Percentiles rank a stretch among this genome's conserved stretches.
Evolutionary conservation across 1,284 basidiomycete genomes (phyloP).

Genomic region (Veloboletus limbatus): DNA sequence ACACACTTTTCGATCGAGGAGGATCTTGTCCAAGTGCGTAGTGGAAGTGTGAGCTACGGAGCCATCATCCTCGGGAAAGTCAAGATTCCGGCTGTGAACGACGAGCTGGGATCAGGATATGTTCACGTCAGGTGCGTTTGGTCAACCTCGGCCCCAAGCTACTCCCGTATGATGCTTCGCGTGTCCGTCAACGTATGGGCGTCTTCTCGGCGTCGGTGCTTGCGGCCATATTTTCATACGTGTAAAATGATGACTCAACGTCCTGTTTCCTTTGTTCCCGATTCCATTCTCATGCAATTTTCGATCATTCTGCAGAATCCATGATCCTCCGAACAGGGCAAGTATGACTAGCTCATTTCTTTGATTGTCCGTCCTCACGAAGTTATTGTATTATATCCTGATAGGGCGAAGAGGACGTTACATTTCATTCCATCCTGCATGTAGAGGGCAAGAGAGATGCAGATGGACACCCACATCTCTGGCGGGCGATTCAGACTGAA

Average conservation of each 20-base stretch:
- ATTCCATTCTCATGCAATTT: background rate
- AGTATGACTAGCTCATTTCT: constrained; percentile 18
- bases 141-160: background rate
- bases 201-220: constrained; percentile 4
- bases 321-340: constrained; percentile 72
- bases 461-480: constrained; percentile 54
- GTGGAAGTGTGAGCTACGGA: constrained; percentile 55
- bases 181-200: constrained; percentile 2
- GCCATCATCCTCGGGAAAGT: constrained; percentile 75
- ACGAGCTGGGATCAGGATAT: constrained; percentile 60
- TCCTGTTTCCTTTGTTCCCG: background rate
- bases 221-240: constrained; percentile 10
- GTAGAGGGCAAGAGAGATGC: constrained; percentile 54
- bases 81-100: constrained; percentile 61
- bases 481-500: constrained; percentile 59
- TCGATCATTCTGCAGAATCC: constrained; percentile 44
- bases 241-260: constrained; percentile 13
- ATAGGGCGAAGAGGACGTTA: constrained; percentile 63
- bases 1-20: constrained; percentile 49
- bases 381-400: constrained; percentile 8
- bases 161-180: background rate
- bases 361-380: constrained; percentile 9
- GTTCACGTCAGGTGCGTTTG: constrained; percentile 65
- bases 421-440: constrained; percentile 68
- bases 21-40: constrained; percentile 58